Evolutionary conservation across 331 rosid genomes (phyloP).

Genomic region (Telfairia occidentalis): DNA sequence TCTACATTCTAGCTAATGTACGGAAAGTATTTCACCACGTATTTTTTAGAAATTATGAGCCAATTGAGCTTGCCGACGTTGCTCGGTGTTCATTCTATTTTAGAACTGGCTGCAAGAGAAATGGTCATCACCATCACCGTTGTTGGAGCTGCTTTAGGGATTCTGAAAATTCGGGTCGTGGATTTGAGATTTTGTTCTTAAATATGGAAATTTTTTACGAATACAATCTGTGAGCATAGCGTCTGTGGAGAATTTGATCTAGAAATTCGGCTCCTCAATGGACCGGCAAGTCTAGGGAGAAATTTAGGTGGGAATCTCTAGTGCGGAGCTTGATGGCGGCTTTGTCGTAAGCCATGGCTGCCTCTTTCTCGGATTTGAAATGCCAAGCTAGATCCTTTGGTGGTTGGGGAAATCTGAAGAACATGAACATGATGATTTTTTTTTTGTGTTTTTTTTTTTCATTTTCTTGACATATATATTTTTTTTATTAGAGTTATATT

Average conservation of each 20-base stretch:
- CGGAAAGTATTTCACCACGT: conserved; percentile 35
- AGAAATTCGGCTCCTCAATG: conserved; percentile 30
- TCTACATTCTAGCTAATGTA: conserved; percentile 21
- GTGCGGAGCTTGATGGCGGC: conserved; percentile 34
- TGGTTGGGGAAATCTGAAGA: too few relatives aligned
- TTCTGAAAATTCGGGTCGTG: neutral
- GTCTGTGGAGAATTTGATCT: conserved; percentile 21
- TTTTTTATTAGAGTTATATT: too few relatives aligned
- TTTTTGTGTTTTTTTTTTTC: too few relatives aligned
- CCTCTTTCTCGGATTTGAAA: conserved; percentile 29
- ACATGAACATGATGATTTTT: too few relatives aligned
- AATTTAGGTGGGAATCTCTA: conserved; percentile 29
- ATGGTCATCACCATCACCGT: conserved; percentile 5
- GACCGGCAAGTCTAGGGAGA: conserved; percentile 27
- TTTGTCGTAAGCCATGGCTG: conserved; percentile 42
- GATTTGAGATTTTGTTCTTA: conserved; percentile 8
- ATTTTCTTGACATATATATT: too few relatives aligned
- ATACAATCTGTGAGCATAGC: conserved; percentile 33
- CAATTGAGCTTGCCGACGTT: conserved; percentile 46
- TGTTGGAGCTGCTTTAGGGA: conserved; percentile 2
- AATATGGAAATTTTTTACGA: conserved; percentile 27
- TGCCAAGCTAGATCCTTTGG: conserved; percentile 38
- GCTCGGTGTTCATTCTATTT: conserved; percentile 48
- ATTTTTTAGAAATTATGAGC: conserved; percentile 35
- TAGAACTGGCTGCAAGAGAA: conserved; percentile 22